Percentiles rank a stretch among this genome's conserved stretches.
Conservation (phyloP, 108 stramenopile species). For the Nannochloropsis salina region DNA sequence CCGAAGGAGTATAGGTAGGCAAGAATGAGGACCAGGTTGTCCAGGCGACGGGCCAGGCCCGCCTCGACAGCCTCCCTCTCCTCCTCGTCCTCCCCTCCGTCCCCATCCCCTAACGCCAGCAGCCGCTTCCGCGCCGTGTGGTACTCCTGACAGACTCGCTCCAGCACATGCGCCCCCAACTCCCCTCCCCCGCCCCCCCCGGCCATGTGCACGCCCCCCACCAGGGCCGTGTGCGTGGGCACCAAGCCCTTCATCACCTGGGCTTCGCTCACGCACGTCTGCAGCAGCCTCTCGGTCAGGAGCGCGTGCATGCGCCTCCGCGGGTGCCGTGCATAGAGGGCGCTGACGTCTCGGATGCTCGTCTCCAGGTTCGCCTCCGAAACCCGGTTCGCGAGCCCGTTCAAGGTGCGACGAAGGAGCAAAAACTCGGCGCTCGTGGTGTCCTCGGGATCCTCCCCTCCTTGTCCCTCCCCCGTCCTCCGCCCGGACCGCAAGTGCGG, state of each 20-base stretch:
- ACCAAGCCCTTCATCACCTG: slow-evolving; percentile 46
- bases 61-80: slow-evolving; percentile 29
- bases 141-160: slow-evolving; percentile 54
- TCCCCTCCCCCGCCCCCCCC: slow-evolving; percentile 61
- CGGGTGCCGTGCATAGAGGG: slow-evolving; percentile 67
- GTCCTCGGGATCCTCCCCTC: not conserved
- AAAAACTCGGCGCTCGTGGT: slow-evolving; percentile 37
- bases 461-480: not conserved
- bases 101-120: not conserved
- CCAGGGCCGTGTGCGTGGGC: slow-evolving; percentile 45
- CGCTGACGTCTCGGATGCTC: slow-evolving; percentile 63
- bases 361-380: slow-evolving; percentile 80
- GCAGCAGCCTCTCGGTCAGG: slow-evolving; percentile 33
- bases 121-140: slow-evolving; percentile 20
- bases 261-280: slow-evolving; percentile 41
- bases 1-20: slow-evolving; percentile 85
- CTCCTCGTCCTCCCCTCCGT: not conserved
- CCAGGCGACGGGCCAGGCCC: slow-evolving; percentile 16
- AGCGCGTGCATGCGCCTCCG: slow-evolving; percentile 69
- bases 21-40: slow-evolving; percentile 71
- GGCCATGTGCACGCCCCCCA: slow-evolving; percentile 48
- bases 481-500: slow-evolving; percentile 39
- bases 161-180: slow-evolving; percentile 62
- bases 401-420: slow-evolving; percentile 47
- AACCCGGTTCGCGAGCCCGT: slow-evolving; percentile 71